These are phyloP conservation scores for Septoria linicola DNA, from an alignment of 2,329 filamentous ascomycete species.

Conservation along the genomic window DNA sequence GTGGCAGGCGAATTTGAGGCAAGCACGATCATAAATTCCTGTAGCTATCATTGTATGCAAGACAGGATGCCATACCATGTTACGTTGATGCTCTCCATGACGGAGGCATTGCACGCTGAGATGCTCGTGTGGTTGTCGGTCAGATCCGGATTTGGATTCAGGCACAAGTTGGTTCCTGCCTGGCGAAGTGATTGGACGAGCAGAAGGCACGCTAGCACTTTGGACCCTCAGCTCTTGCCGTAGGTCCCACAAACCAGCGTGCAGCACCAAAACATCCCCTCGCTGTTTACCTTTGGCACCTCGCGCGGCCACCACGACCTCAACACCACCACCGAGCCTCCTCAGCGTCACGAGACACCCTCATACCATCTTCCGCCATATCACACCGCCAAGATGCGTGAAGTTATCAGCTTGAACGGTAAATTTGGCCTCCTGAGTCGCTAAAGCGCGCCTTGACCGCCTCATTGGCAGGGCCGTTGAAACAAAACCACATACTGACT, in stretches of 20 bases:
- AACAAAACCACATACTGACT: conserved; percentile 49
- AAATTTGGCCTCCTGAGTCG: conserved; percentile 46
- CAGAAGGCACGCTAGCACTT: no score
- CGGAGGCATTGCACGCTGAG: no score
- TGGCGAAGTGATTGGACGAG: no score
- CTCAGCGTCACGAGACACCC: conserved; percentile 27
- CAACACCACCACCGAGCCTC: conserved; percentile 12
- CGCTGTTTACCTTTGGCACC: background rate
- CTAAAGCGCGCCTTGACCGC: conserved; percentile 45
- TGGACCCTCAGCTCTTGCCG: no score
- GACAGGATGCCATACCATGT: no score
- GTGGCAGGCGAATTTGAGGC: background rate
- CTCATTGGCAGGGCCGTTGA: conserved; percentile 25
- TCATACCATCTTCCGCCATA: conserved; percentile 13
- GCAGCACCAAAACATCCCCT: no score
- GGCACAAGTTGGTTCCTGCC: no score
- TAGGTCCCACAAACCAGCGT: no score
- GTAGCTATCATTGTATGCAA: conserved; percentile 8
- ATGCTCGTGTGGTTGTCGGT: no score
- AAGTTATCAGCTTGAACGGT: conserved; percentile 99
- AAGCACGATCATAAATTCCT: background rate
- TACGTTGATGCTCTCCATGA: no score
- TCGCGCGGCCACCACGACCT: conserved; percentile 5
- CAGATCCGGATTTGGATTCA: no score
- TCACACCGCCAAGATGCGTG: conserved; percentile 73